Evolutionary conservation across 1,284 basidiomycete species (phyloP).

Genomic region (Microbotryum lychnidis-dioicae): DNA sequence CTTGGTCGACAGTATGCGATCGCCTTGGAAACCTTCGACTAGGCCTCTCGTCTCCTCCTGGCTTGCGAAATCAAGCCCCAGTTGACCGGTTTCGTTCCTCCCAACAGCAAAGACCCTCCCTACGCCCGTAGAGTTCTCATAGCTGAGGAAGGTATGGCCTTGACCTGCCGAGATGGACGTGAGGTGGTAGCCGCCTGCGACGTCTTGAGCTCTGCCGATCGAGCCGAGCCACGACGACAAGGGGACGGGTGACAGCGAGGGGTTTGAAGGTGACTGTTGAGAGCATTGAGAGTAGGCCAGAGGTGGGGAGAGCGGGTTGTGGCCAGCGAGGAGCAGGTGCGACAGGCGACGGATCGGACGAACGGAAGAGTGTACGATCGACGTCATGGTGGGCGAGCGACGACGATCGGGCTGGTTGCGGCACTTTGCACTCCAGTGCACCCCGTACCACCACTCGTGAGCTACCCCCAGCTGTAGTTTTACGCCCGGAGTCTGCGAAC

Average conservation of each 20-base stretch:
- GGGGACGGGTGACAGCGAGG: conserved; percentile 12
- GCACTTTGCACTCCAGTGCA: not conserved
- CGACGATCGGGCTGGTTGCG: not conserved
- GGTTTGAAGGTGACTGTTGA: conserved; percentile 18
- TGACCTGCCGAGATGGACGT: conserved; percentile 9
- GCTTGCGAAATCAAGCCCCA: conserved; percentile 30
- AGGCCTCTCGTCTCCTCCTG: conserved; percentile 32
- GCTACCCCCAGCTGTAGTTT: too few relatives aligned
- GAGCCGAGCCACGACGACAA: conserved; percentile 20
- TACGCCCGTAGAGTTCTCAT: conserved; percentile 14
- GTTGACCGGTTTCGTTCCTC: conserved; percentile 31
- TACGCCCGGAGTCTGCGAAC: too few relatives aligned
- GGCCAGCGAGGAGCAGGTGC: conserved; percentile 24
- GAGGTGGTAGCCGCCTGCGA: not conserved
- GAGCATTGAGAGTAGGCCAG: not conserved
- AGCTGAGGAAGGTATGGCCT: conserved; percentile 25
- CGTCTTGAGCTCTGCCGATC: conserved; percentile 20
- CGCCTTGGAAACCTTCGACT: conserved; percentile 31
- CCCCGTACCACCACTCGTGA: not conserved
- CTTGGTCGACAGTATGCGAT: conserved; percentile 1
- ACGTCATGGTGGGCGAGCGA: not conserved
- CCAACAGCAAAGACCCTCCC: conserved; percentile 30
- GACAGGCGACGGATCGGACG: conserved; percentile 7
- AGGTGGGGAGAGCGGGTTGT: conserved; percentile 27
- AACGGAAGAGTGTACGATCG: not conserved